phyloP scores from a whole-genome alignment of 805 yeast species.

The Teunomyces atbi region DNA sequence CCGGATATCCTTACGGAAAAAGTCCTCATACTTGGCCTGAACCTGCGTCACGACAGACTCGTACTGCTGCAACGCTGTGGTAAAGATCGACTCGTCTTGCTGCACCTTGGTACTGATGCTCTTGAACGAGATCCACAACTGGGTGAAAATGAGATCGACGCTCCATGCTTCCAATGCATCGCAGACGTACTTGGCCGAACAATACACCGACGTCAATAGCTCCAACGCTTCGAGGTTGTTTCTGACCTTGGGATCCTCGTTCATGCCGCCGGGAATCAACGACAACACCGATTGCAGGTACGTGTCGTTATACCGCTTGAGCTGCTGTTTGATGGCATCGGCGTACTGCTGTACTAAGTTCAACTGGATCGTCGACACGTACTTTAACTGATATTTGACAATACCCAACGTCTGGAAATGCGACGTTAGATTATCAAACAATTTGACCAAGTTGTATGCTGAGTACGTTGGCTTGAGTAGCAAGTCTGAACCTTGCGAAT shows the following conservation, averaged over 20 bases:
- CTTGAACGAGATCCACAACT: conserved; percentile 37
- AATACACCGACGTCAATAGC: conserved; percentile 30
- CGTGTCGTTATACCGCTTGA: conserved; percentile 42
- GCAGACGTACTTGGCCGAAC: conserved; percentile 31
- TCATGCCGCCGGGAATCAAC: conserved; percentile 35
- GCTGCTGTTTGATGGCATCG: conserved; percentile 27
- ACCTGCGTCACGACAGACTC: conserved; percentile 17
- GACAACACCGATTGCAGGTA: conserved; percentile 30
- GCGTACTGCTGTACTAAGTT: conserved; percentile 53
- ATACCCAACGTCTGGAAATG: conserved; percentile 52
- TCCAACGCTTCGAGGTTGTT: conserved; percentile 26
- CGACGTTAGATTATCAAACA: conserved; percentile 55
- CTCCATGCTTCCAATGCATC: conserved; percentile 37
- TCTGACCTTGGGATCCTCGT: conserved; percentile 21
- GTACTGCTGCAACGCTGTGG: conserved; percentile 22
- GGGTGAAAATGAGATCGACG: conserved; percentile 37
- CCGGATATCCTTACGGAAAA: conserved; percentile 33
- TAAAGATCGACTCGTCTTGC: conserved; percentile 30
- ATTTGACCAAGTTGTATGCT: conserved; percentile 53
- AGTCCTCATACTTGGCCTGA: conserved; percentile 23
- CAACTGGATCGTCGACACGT: conserved; percentile 58
- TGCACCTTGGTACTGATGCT: conserved; percentile 14
- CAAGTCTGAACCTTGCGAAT: conserved; percentile 7
- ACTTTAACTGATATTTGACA: conserved; percentile 53
- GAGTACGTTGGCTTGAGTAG: conserved; percentile 56